phyloP scores from a whole-genome alignment of 805 yeast genomes.

The Wickerhamiella shivajii region DNA sequence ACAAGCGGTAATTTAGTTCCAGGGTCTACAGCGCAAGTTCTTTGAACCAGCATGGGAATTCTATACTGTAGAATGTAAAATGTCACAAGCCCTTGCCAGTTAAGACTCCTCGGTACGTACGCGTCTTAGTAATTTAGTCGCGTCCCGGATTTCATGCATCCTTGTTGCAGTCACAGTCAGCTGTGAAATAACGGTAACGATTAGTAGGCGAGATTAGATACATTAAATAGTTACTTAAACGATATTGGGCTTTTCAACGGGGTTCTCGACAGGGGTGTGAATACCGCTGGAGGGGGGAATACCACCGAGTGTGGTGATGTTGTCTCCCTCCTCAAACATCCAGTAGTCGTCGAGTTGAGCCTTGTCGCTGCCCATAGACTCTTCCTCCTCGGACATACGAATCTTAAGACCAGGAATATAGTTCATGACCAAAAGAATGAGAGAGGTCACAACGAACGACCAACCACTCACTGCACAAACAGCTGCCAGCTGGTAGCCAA shows the following conservation, averaged over 20 bases:
- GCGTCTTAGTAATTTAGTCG: no score
- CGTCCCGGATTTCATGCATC: no score
- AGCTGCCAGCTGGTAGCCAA: constrained; percentile 90
- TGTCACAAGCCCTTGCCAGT: not conserved
- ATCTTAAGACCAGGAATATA: constrained; percentile 51
- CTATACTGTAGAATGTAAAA: not conserved
- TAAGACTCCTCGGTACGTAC: not conserved
- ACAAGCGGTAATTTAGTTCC: constrained; percentile 54
- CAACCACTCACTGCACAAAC: constrained; percentile 57
- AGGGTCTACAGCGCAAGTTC: constrained; percentile 34
- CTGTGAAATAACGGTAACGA: no score
- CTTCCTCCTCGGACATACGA: constrained; percentile 82
- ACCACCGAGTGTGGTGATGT: constrained; percentile 5
- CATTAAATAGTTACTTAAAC: no score
- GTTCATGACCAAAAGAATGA: constrained; percentile 59
- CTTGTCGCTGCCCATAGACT: constrained; percentile 74
- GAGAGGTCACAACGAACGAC: constrained; percentile 64
- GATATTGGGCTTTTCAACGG: no score
- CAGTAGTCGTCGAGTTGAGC: constrained; percentile 63
- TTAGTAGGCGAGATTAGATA: no score
- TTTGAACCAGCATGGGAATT: constrained; percentile 18
- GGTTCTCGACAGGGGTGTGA: no score
- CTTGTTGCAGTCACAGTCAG: no score
- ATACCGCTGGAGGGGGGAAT: not conserved
- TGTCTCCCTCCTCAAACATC: constrained; percentile 31